These are phyloP conservation scores for Rhizophagus sp. DNA, from an alignment of 192 early-diverging fungal species.

Conservation along the genomic window DNA sequence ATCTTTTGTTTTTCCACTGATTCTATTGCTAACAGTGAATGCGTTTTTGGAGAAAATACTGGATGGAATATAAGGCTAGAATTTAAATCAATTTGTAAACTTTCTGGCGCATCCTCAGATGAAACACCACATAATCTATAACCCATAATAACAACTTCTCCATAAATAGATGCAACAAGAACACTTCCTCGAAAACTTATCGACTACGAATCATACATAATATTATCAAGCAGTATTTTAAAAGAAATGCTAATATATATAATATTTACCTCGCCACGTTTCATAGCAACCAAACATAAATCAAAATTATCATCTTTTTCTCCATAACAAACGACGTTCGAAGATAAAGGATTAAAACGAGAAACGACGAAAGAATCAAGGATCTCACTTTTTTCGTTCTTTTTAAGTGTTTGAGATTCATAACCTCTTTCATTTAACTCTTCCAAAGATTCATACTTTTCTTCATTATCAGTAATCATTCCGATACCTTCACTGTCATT, in stretches of 20 bases:
- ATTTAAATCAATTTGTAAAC: constrained; percentile 5
- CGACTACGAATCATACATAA: constrained; percentile 31
- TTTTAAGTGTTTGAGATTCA: neutral
- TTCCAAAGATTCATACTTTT: neutral
- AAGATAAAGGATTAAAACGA: neutral
- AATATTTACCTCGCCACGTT: constrained; percentile 42
- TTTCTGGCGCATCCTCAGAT: constrained; percentile 2
- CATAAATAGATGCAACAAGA: constrained; percentile 47
- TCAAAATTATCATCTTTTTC: constrained; percentile 16
- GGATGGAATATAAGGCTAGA: constrained; percentile 36
- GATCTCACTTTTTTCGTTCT: neutral
- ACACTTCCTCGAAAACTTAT: constrained; percentile 53
- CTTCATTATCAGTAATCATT: neutral
- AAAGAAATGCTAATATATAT: neutral
- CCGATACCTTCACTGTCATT: neutral
- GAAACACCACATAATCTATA: constrained; percentile 33
- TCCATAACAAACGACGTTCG: constrained; percentile 5
- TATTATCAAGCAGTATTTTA: neutral
- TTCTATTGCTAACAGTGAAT: constrained; percentile 46
- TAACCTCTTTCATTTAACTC: neutral
- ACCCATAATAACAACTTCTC: constrained; percentile 43
- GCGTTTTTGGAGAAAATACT: constrained; percentile 50
- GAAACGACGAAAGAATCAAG: constrained; percentile 1
- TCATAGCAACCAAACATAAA: constrained; percentile 43
- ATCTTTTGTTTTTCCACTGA: constrained; percentile 29